Conservation (phyloP, 345 rosid species). For the Hirschfeldia incana region DNA sequence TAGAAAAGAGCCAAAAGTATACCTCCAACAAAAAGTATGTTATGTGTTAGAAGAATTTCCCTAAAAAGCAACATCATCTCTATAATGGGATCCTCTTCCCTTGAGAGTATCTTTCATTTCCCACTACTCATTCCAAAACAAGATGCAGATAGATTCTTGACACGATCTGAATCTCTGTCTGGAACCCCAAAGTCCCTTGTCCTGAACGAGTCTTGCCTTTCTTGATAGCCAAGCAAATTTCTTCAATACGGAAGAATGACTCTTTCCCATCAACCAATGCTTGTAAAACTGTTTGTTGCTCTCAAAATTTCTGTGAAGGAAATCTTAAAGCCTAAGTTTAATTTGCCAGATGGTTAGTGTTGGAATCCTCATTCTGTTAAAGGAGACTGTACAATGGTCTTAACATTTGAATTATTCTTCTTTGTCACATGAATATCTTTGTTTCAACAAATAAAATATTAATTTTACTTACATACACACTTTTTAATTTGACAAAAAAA, state of each 20-base stretch:
- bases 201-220: conserved; percentile 25
- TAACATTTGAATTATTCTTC: not conserved
- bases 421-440: not conserved
- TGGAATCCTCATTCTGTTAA: conserved; percentile 39
- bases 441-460: too few species aligned
- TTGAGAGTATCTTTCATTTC: too few species aligned
- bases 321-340: conserved; percentile 28
- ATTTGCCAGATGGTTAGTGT: not conserved
- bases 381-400: conserved; percentile 49
- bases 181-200: conserved; percentile 34
- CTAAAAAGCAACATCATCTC: too few species aligned
- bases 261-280: conserved; percentile 19
- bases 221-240: too few species aligned
- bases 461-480: not conserved
- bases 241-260: too few species aligned
- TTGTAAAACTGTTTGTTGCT: conserved; percentile 31
- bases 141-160: too few species aligned
- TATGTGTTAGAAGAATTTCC: too few species aligned
- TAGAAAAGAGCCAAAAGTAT: too few species aligned
- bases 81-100: too few species aligned
- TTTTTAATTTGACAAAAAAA: not conserved
- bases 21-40: too few species aligned
- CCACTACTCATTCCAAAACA: too few species aligned
- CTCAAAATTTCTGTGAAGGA: conserved; percentile 9
- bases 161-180: conserved; percentile 36